These are phyloP conservation scores for Komagataella pseudopastoris DNA, from an alignment of 805 yeast genomes.

Conservation along the genomic window DNA sequence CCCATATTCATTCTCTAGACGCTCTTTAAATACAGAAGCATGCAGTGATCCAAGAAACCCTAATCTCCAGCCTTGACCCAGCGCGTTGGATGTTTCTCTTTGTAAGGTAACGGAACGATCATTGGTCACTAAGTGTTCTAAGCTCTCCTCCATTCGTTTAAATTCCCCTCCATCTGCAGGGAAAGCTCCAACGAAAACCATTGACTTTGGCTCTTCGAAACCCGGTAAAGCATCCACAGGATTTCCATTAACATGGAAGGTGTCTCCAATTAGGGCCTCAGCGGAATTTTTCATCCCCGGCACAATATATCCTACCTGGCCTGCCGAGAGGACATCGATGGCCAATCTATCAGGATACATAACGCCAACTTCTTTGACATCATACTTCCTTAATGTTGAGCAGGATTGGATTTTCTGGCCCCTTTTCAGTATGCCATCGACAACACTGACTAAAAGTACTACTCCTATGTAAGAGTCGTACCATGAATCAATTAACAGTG, in stretches of 20 bases:
- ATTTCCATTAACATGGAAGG: conserved; percentile 50
- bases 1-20: conserved; percentile 89
- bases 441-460: conserved; percentile 69
- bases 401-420: conserved; percentile 72
- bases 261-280: conserved; percentile 88
- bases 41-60: conserved; percentile 92
- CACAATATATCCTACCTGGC: conserved; percentile 91
- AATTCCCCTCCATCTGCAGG: conserved; percentile 94
- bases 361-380: conserved; percentile 85
- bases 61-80: conserved; percentile 96
- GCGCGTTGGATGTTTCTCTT: conserved; percentile 83
- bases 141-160: conserved; percentile 77
- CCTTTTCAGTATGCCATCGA: conserved; percentile 65
- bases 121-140: conserved; percentile 77
- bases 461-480: conserved; percentile 90
- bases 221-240: conserved; percentile 78
- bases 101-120: conserved; percentile 86
- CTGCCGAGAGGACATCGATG: conserved; percentile 56
- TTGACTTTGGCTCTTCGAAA: conserved; percentile 92
- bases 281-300: conserved; percentile 85
- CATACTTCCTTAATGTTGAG: conserved; percentile 64
- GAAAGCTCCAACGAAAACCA: conserved; percentile 97
- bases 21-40: conserved; percentile 87
- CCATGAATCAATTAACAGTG: conserved; percentile 94
- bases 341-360: conserved; percentile 84